Evolutionary conservation across 768 basidiomycete species (phyloP), one percentile per base, ranked within the genome.

Genomic region (Rhodocollybia butyracea): DNA sequence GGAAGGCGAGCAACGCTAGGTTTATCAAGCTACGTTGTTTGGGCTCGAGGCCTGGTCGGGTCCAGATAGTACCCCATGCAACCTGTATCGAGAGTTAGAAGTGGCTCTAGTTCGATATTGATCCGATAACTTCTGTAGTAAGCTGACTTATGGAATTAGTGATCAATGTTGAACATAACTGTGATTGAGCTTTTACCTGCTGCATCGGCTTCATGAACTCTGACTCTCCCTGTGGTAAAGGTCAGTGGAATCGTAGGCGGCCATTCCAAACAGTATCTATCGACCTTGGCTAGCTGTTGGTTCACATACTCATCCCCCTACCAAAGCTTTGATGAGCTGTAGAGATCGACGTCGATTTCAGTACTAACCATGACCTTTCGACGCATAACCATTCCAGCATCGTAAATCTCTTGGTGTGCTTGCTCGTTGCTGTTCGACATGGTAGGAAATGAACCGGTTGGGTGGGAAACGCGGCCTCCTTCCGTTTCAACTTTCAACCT

Each of bases 191-290:
- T 13, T 55, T 26, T 31, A 70, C 70, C 64, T 76, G 71, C 61
- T 76, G 76, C 73, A 78, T 77, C 0, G 76, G 74, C 60, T 65
- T 70, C 77, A 77, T 76, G 54, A 78, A 77, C 10, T 76, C 75
- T 2, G 76, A 75, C 4, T 68, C 69, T 7, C 72, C 73, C 67
- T 74, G 46, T 22, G 5, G 17, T 22, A 8, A 24, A 30, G 17
- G 40, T 41, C 11, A 42, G 39, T 19, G n/a, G n/a, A n/a, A n/a
- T 31, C 17, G 41, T 39, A 17, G 31, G 29, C 21, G 24, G 2
- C n/a, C 11, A 12, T 51, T 42, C n/a, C 19, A 17, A 38, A 11
- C 4, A 24, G 19, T 19, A 36, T 32, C 3, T 13, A 36, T 26
- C 21, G 8, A 29, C 75, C 64, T 70, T 67, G 55, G 67, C 63